phyloP scores from a whole-genome alignment of 495 filamentous ascomycete species.

The Neurospora terricola region DNA sequence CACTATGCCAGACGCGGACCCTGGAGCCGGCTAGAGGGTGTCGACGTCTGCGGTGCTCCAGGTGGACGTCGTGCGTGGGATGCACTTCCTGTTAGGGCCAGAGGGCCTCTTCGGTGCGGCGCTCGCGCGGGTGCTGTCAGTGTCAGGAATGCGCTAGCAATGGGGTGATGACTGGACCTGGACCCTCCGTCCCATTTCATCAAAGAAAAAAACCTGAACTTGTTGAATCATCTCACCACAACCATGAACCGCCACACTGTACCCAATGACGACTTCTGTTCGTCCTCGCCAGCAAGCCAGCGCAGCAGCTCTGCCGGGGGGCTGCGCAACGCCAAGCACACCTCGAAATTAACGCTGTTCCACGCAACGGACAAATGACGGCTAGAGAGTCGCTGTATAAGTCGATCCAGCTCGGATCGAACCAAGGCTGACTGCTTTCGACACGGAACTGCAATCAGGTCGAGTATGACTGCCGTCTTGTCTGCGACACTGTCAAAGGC shows the following conservation, averaged over 20 bases:
- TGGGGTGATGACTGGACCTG: neutral
- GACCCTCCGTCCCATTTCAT: neutral
- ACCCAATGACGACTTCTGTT: neutral
- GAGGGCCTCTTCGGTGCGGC: neutral
- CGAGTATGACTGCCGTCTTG: neutral
- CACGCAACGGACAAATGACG: neutral
- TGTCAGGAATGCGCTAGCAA: neutral
- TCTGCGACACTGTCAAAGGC: neutral
- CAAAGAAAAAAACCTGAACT: neutral
- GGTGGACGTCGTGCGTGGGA: neutral
- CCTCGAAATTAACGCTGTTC: neutral
- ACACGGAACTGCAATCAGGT: neutral
- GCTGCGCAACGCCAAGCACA: neutral
- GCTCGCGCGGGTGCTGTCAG: neutral
- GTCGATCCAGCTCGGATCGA: neutral
- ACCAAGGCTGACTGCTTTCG: neutral
- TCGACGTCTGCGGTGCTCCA: neutral
- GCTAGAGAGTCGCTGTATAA: neutral
- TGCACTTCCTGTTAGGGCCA: neutral
- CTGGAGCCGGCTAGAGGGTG: neutral
- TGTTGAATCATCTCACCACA: neutral
- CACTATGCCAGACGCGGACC: neutral
- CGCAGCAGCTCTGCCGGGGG: neutral
- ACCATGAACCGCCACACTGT: neutral
- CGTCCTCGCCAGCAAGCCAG: neutral